These are phyloP conservation scores for Ceratocystis harringtonii DNA, from an alignment of 2,329 filamentous ascomycete species.

Conservation along the genomic window DNA sequence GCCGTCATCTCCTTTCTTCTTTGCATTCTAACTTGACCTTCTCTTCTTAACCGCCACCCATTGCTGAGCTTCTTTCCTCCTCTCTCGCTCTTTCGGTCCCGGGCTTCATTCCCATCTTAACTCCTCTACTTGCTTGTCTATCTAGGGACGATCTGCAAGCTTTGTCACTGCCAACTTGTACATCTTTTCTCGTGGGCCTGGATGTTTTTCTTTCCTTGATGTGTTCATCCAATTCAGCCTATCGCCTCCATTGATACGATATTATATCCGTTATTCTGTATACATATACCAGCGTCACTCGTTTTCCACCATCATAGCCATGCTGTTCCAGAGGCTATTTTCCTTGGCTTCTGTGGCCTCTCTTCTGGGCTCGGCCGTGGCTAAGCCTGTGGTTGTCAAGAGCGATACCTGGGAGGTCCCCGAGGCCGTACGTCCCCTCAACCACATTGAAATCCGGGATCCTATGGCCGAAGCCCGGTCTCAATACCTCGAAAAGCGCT, in stretches of 20 bases:
- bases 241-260: background rate
- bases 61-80: background rate
- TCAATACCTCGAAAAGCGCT: constrained; percentile 19
- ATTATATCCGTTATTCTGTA: background rate
- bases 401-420: constrained; percentile 10
- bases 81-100: background rate
- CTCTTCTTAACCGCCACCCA: background rate
- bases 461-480: constrained; percentile 16
- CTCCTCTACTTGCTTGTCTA: background rate
- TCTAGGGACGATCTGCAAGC: background rate
- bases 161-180: background rate
- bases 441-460: constrained; percentile 13
- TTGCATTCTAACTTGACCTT: background rate
- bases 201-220: background rate
- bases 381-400: constrained; percentile 7
- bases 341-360: constrained; percentile 1
- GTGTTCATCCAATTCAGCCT: background rate
- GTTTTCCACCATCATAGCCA: background rate
- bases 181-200: background rate
- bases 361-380: constrained; percentile 9
- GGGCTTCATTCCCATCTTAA: background rate
- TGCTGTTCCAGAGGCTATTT: background rate
- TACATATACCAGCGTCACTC: background rate
- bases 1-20: background rate
- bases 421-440: constrained; percentile 12